Conservation (phyloP, 2,329 filamentous ascomycete genomes). For the Seiridium unicorne region DNA sequence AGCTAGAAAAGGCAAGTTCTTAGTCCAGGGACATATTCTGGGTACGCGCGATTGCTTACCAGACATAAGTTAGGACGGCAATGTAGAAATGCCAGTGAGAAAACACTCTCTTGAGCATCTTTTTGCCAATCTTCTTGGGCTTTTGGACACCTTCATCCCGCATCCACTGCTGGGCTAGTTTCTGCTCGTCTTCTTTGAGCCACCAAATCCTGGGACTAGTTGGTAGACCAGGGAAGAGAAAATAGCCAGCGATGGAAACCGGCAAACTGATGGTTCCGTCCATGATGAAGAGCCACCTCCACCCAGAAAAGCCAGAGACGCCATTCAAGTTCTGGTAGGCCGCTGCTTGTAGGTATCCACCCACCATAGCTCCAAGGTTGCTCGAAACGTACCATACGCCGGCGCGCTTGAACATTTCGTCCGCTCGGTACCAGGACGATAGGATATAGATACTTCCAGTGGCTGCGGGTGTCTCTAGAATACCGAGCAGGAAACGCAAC, state of each 20-base stretch:
- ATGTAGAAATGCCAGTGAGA: conserved; percentile 26
- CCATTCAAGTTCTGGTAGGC: conserved; percentile 49
- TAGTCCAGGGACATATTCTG: not conserved
- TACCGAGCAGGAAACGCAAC: conserved; percentile 24
- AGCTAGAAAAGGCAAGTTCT: not conserved
- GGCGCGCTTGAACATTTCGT: conserved; percentile 41
- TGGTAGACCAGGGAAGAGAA: conserved; percentile 37
- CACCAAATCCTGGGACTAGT: conserved; percentile 31
- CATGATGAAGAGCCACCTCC: conserved; percentile 34
- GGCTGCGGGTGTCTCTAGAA: conserved; percentile 18
- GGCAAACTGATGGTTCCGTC: conserved; percentile 51
- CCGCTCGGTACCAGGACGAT: conserved; percentile 26
- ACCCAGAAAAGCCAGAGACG: conserved; percentile 32
- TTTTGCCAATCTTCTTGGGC: conserved; percentile 18
- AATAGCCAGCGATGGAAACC: conserved; percentile 44
- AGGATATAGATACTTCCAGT: conserved; percentile 22
- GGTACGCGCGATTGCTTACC: not conserved
- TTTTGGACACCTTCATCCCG: conserved; percentile 14
- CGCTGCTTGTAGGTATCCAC: conserved; percentile 48
- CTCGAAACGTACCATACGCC: conserved; percentile 46
- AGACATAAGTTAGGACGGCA: conserved; percentile 20
- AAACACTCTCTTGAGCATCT: conserved; percentile 24
- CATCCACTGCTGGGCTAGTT: conserved; percentile 29
- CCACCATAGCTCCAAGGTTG: conserved; percentile 46
- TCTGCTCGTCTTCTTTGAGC: conserved; percentile 27